Conservation (phyloP, 371 early-diverging fungal genomes). For the Basidiobolus meristosporus region DNA sequence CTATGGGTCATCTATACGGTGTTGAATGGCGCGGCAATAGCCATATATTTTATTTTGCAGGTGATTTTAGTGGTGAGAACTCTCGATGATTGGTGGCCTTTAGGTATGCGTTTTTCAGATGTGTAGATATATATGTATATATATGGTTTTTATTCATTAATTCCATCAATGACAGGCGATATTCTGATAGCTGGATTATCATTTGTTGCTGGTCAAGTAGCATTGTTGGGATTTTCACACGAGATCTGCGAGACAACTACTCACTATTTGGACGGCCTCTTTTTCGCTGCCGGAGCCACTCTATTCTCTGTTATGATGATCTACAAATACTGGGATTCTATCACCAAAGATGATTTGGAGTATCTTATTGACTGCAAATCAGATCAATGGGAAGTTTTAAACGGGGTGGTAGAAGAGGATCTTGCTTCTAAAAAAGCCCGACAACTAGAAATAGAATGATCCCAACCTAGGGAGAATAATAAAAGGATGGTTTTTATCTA, state of each 20-base stretch:
- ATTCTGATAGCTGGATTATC: conserved; percentile 75
- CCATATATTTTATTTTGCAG: conserved; percentile 76
- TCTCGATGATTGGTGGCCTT: conserved; percentile 89
- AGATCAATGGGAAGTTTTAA: too few species aligned
- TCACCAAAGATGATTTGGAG: too few species aligned
- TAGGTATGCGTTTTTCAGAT: conserved; percentile 28
- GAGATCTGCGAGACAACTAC: conserved; percentile 68
- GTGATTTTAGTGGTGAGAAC: conserved; percentile 81
- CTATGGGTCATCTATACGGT: conserved; percentile 81
- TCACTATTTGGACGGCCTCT: conserved; percentile 92
- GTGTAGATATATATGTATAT: too few species aligned
- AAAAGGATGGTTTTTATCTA: too few species aligned
- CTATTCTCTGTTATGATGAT: conserved; percentile 95
- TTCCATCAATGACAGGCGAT: conserved; percentile 34
- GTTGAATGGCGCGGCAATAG: conserved; percentile 58
- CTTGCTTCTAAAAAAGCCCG: too few species aligned
- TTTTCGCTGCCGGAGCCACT: conserved; percentile 81
- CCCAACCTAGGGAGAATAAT: too few species aligned
- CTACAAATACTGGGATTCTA: too few species aligned
- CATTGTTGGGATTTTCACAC: conserved; percentile 54
- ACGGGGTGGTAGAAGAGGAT: too few species aligned
- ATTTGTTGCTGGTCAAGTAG: conserved; percentile 69
- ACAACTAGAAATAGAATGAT: too few species aligned
- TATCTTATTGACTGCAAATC: too few species aligned
- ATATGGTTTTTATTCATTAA: neutral